Conservation (phyloP, 129 eudicot genomes). For the Cynara cardunculus region DNA sequence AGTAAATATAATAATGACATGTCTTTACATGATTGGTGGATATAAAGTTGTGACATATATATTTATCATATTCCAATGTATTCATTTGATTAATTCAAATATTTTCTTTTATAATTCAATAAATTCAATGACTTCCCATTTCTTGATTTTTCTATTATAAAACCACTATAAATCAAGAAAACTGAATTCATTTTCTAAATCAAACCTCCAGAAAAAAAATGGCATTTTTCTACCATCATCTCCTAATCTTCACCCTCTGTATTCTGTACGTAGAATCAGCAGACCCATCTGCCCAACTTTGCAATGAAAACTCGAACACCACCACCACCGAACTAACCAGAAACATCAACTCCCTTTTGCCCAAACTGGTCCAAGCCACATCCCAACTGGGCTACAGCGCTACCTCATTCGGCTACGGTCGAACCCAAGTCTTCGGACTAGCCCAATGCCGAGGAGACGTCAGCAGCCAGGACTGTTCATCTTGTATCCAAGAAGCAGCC, state of each 20-base stretch:
- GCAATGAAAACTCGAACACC: slow-evolving; percentile 34
- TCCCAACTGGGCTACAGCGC: slow-evolving; percentile 41
- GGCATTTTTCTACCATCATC: slow-evolving; percentile 17
- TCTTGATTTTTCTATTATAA: background rate
- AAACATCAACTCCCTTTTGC: slow-evolving; percentile 49
- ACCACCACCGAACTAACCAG: slow-evolving; percentile 25
- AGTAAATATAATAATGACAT: no score
- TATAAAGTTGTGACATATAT: background rate
- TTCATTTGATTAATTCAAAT: background rate
- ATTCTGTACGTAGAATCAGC: slow-evolving; percentile 43
- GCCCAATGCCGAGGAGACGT: slow-evolving; percentile 94
- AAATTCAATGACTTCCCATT: background rate
- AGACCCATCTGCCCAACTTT: slow-evolving; percentile 41
- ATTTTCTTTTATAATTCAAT: background rate
- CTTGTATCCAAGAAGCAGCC: slow-evolving; percentile 69
- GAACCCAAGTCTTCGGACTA: slow-evolving; percentile 51
- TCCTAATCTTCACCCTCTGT: slow-evolving; percentile 35
- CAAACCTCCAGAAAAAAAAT: background rate
- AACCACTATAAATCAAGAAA: background rate
- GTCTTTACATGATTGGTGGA: background rate
- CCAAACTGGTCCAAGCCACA: slow-evolving; percentile 37
- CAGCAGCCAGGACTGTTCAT: slow-evolving; percentile 50
- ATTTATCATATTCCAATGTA: no score
- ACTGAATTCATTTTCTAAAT: background rate
- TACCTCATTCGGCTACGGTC: slow-evolving; percentile 42